phyloP scores from a whole-genome alignment of 1,284 basidiomycete species.

The Leccinum insolens region DNA sequence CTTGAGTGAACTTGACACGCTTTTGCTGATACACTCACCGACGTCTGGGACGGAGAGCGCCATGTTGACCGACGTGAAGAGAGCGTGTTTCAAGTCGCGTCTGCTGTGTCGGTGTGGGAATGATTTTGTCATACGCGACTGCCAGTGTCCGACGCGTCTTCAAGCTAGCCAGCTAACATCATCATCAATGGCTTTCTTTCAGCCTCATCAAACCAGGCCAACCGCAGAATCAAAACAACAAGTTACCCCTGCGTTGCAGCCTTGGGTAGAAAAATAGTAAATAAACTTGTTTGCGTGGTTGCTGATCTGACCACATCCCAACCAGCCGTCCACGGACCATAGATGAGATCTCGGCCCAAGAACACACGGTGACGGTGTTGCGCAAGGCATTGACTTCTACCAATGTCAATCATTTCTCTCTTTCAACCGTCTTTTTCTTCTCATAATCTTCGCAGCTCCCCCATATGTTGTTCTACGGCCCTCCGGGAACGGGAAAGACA shows the following conservation, averaged over 20 bases:
- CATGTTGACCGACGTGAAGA: conserved; percentile 37
- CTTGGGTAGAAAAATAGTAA: conserved; percentile 99
- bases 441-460: conserved; percentile 71
- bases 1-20: conserved; percentile 14
- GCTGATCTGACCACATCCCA: conserved; percentile 11
- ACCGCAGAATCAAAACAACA: conserved; percentile 43
- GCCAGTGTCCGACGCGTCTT: conserved; percentile 32
- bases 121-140: conserved; percentile 34
- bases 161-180: background rate
- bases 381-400: conserved; percentile 90
- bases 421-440: background rate
- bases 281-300: conserved; percentile 20
- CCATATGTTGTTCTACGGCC: conserved; percentile 99
- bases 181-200: conserved; percentile 62
- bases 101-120: conserved; percentile 29
- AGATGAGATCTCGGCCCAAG: conserved; percentile 96
- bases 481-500: conserved; percentile 98
- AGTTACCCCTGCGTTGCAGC: conserved; percentile 72
- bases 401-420: conserved; percentile 63
- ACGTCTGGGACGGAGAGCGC: conserved; percentile 37
- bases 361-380: conserved; percentile 93
- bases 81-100: conserved; percentile 20
- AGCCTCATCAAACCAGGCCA: conserved; percentile 46
- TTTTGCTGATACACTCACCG: conserved; percentile 34
- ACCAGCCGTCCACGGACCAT: conserved; percentile 94